Conservation (phyloP, 257 asterid species). For the Capsicum baccatum region DNA sequence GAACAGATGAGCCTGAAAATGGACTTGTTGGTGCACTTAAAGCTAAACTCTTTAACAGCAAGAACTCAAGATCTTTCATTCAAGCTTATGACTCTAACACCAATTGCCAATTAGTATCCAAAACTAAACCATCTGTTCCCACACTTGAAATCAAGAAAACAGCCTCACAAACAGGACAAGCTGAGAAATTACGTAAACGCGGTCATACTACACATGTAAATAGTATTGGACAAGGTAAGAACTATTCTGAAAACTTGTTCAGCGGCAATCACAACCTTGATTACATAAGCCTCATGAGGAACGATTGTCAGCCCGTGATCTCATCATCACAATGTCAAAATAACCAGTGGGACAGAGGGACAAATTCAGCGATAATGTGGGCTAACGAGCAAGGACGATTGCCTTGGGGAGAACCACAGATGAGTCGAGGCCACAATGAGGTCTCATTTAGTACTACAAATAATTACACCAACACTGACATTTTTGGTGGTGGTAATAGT, state of each 20-base stretch:
- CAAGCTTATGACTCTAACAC: conserved; percentile 30
- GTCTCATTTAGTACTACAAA: conserved; percentile 26
- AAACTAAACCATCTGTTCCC: background rate
- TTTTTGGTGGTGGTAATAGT: conserved; percentile 23
- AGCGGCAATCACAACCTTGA: conserved; percentile 18
- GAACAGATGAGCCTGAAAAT: conserved; percentile 59
- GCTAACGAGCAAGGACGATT: conserved; percentile 25
- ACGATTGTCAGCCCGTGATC: conserved; percentile 9
- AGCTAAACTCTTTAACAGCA: conserved; percentile 60
- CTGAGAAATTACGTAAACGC: background rate
- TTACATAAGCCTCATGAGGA: conserved; percentile 24
- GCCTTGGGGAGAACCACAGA: conserved; percentile 38
- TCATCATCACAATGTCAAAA: conserved; percentile 3
- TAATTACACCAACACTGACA: background rate
- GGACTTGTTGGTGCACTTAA: conserved; percentile 71
- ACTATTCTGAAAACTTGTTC: background rate
- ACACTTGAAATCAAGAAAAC: conserved; percentile 3
- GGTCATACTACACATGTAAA: background rate
- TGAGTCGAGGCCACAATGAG: conserved; percentile 42
- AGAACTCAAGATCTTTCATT: conserved; percentile 34
- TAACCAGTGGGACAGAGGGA: background rate
- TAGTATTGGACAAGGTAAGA: conserved; percentile 7
- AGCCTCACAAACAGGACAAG: background rate
- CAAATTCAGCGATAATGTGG: conserved; percentile 20
- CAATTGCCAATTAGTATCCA: background rate